Base-by-base conservation (phyloP, 306 rosid genomes). In the Quercus glauca region DNA sequence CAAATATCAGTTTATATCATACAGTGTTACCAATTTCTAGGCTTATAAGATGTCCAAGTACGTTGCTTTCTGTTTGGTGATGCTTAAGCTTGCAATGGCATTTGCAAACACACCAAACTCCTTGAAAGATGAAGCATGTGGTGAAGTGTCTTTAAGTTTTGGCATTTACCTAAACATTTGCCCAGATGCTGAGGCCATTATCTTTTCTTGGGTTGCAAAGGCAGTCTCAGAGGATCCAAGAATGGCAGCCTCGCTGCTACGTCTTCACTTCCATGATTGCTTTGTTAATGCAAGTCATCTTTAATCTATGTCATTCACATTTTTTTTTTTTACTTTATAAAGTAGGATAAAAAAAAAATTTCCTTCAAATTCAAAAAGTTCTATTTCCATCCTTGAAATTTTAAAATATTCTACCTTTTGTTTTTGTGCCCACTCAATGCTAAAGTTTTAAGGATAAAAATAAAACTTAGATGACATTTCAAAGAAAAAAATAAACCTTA, bases 261-360 rank as follows among this genome's bases (percentile, higher is more conserved):
- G 93, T 64, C 97, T 92, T 29, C 99, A 94, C 73, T 95, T 95
- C 76, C 95, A 92, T 28, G 98, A 92, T 65, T 95, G 98, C 85
- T 91, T 95, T 81, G 99, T 90, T 75, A 91, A 93, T 89, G 99
- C 87, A 93, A 80, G 94, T 57, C 78, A 31, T 23, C 69, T 23
- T 28, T 49, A 3, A 49, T 49, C 5, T 37, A 9, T 21, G 52
- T 3, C 19, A 56, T 59, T 4, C 73, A 56, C 8, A 58, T 43
- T 8, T 23, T 2, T 21, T 21, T 35, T 73, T 35, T 73, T 17
- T 7, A 0, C 64, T 52, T 29, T 20, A 10, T 13, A 49, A 3
- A 49, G 0, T 49, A 49, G 53, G 53, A 11, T 49, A 49, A 12
- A 49, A 3, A 33, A 33, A 33, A 4, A 35, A 35, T 0, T 43